Conservation (phyloP, 768 basidiomycete species). For the Pilatotrama ljubarskyi region DNA sequence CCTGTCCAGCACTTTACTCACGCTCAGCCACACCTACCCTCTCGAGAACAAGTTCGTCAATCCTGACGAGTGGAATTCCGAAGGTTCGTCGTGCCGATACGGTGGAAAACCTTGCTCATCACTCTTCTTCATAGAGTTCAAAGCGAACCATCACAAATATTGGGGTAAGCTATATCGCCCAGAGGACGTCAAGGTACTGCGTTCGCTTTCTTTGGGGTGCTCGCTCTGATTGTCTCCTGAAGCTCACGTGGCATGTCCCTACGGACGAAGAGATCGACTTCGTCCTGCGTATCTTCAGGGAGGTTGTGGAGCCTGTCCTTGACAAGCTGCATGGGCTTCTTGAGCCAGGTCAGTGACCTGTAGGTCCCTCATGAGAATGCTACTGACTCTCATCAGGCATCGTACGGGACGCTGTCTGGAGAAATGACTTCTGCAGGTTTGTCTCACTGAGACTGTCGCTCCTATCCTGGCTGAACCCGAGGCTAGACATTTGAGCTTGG, state of each 20-base stretch:
- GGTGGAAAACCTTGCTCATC: background rate
- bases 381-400: constrained; percentile 34
- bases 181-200: constrained; percentile 64
- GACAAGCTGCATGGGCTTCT: constrained; percentile 56
- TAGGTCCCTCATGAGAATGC: background rate
- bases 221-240: background rate
- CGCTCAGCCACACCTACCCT: constrained; percentile 79
- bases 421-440: constrained; percentile 81
- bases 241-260: constrained; percentile 83
- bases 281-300: constrained; percentile 64
- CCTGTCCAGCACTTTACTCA: constrained; percentile 67
- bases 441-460: background rate
- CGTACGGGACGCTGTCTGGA: constrained; percentile 63
- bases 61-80: constrained; percentile 68
- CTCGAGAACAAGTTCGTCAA: constrained; percentile 82
- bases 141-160: constrained; percentile 62
- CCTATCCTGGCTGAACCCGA: background rate
- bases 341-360: constrained; percentile 42
- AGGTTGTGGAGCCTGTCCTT: constrained; percentile 66
- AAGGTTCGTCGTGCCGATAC: constrained; percentile 45
- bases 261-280: constrained; percentile 70
- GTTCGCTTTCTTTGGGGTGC: background rate
- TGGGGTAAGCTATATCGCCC: constrained; percentile 81
- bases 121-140: constrained; percentile 52
- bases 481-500: constrained; percentile 62